A percentile compares a stretch with the other conserved stretches of the same genome.
These are phyloP conservation scores for Irpex sp. DNA, from an alignment of 1,284 basidiomycete genomes.

Conservation along the genomic window DNA sequence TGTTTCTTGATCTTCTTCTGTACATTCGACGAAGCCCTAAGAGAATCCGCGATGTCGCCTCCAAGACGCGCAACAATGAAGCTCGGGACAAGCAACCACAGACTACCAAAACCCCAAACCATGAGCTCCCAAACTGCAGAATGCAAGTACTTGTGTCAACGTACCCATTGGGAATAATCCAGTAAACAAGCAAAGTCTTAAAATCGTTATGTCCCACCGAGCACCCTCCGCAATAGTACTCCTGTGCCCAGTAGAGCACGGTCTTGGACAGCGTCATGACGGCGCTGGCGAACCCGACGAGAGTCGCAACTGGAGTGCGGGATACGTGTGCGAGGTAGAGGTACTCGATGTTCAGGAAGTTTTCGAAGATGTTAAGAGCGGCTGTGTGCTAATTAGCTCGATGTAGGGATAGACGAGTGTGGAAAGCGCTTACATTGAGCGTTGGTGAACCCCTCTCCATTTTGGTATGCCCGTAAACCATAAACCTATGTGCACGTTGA, in stretches of 20 bases:
- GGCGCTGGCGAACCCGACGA: constrained; percentile 73
- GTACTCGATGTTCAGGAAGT: constrained; percentile 70
- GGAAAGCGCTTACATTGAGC: constrained; percentile 66
- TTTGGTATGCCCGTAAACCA: constrained; percentile 58
- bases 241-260: constrained; percentile 75
- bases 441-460: constrained; percentile 78
- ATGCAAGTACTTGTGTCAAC: constrained; percentile 18
- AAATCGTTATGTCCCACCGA: constrained; percentile 72
- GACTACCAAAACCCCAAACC: constrained; percentile 32
- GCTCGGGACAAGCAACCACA: constrained; percentile 71
- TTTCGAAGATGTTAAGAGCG: constrained; percentile 79
- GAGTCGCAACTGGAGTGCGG: constrained; percentile 56
- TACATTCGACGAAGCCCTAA: constrained; percentile 35
- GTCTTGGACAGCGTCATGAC: constrained; percentile 86
- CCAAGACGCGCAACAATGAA: constrained; percentile 55
- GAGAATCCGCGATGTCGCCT: constrained; percentile 47
- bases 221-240: constrained; percentile 72
- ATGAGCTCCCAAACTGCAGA: not conserved
- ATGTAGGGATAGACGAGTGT: not conserved
- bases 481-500: constrained; percentile 52
- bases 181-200: constrained; percentile 54
- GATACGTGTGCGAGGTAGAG: constrained; percentile 69
- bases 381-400: constrained; percentile 39
- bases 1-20: constrained; percentile 25
- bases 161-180: constrained; percentile 78